Percentiles rank a stretch among this genome's conserved stretches.
These are phyloP conservation scores for Henningerozyma blattae DNA, from an alignment of 805 yeast species.

Conservation along the genomic window DNA sequence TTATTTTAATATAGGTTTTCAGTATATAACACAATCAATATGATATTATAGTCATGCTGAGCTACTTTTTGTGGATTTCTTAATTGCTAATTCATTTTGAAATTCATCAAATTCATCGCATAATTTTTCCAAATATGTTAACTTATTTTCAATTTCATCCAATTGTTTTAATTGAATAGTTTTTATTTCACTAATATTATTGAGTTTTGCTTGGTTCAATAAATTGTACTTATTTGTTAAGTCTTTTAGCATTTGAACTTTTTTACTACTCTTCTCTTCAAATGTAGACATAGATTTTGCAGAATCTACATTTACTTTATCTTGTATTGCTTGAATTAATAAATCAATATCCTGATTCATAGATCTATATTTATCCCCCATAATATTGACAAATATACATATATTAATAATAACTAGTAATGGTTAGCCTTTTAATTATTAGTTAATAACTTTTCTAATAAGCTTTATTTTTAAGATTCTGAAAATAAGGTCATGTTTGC, in stretches of 20 bases:
- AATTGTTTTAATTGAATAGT: conserved; percentile 10
- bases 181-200: conserved; percentile 23
- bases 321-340: conserved; percentile 15
- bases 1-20: too few species aligned
- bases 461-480: too few species aligned
- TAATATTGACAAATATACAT: too few species aligned
- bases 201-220: conserved; percentile 14
- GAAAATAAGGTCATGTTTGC: too few species aligned
- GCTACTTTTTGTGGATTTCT: too few species aligned
- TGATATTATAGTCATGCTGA: too few species aligned
- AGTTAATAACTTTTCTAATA: too few species aligned
- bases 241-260: conserved; percentile 10
- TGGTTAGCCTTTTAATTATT: too few species aligned
- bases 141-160: conserved; percentile 23
- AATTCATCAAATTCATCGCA: conserved; percentile 51
- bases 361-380: conserved; percentile 1
- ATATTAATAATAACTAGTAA: too few species aligned
- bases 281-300: conserved; percentile 18
- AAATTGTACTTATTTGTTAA: conserved; percentile 10
- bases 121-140: conserved; percentile 32
- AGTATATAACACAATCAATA: too few species aligned
- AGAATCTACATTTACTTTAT: conserved; percentile 15
- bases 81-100: conserved; percentile 42
- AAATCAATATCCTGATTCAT: conserved; percentile 13
- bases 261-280: conserved; percentile 13